These are phyloP conservation scores for Beauveria sp. DNA, from an alignment of 2,329 filamentous ascomycete species.

Conservation along the genomic window DNA sequence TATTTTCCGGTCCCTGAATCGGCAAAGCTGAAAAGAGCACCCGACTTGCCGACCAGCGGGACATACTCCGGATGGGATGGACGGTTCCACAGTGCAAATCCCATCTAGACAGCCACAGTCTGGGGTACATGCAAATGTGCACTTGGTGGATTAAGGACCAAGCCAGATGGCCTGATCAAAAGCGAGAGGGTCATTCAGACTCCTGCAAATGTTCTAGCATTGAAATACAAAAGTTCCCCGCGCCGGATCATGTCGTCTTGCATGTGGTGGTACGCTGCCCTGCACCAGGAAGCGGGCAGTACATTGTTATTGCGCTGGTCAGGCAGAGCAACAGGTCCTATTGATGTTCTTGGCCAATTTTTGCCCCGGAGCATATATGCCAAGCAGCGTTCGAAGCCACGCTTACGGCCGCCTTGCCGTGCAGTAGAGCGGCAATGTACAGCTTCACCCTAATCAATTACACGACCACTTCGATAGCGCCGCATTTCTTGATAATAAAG, in stretches of 20 bases:
- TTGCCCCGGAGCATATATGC: too few species aligned
- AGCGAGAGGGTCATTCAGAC: background rate
- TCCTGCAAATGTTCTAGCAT: too few species aligned
- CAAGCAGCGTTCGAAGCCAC: too few species aligned
- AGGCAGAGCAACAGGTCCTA: background rate
- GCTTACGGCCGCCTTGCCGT: too few species aligned
- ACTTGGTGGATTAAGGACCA: background rate
- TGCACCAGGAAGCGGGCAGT: background rate
- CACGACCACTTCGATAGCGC: background rate
- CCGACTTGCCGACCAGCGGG: background rate
- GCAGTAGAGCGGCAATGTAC: too few species aligned
- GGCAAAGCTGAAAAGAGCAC: background rate
- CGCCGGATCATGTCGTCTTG: background rate
- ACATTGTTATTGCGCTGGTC: background rate
- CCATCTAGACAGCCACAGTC: constrained; percentile 3
- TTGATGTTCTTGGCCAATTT: too few species aligned
- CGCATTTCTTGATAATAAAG: too few species aligned
- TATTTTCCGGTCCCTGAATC: background rate
- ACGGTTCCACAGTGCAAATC: background rate
- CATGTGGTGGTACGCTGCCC: background rate
- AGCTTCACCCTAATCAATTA: background rate
- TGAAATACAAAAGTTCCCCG: too few species aligned
- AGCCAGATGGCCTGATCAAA: background rate
- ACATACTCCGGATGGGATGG: background rate
- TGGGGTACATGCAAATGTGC: background rate